A percentile compares a stretch with the other conserved stretches of the same genome.
Evolutionary conservation across 768 basidiomycete species (phyloP).

Genomic region (Boletales sp.): DNA sequence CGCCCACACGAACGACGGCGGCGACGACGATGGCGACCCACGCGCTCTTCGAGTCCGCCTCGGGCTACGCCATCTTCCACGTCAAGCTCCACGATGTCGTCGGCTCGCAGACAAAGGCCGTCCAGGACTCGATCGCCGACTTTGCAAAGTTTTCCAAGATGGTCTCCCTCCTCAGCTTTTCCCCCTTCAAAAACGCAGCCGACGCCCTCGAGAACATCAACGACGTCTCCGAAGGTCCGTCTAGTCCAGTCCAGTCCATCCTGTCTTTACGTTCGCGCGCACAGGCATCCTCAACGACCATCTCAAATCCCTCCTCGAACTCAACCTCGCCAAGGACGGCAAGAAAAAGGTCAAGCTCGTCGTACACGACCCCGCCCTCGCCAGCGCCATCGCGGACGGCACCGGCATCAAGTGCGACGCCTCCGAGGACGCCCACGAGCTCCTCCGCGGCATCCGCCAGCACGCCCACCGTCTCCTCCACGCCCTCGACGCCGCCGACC

Average conservation of each 20-base stretch:
- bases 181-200: conserved; percentile 90
- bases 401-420: conserved; percentile 75
- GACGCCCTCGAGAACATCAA: conserved; percentile 95
- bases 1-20: not conserved
- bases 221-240: conserved; percentile 90
- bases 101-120: conserved; percentile 68
- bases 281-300: conserved; percentile 88
- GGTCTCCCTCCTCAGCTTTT: conserved; percentile 86
- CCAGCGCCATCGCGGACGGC: conserved; percentile 69
- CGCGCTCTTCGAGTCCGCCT: conserved; percentile 89
- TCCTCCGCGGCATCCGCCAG: conserved; percentile 89
- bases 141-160: conserved; percentile 88
- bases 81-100: conserved; percentile 85
- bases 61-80: conserved; percentile 92
- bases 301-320: conserved; percentile 78
- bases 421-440: conserved; percentile 74
- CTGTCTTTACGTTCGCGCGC: no score
- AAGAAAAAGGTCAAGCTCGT: conserved; percentile 72
- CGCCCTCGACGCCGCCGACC: conserved; percentile 83
- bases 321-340: conserved; percentile 72
- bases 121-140: conserved; percentile 86
- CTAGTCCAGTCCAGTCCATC: no score
- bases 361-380: conserved; percentile 74
- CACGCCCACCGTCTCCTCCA: conserved; percentile 89
- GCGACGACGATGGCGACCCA: conserved; percentile 62